phyloP scores from a whole-genome alignment of 129 eudicot genomes.

The Ambrosia artemisiifolia region DNA sequence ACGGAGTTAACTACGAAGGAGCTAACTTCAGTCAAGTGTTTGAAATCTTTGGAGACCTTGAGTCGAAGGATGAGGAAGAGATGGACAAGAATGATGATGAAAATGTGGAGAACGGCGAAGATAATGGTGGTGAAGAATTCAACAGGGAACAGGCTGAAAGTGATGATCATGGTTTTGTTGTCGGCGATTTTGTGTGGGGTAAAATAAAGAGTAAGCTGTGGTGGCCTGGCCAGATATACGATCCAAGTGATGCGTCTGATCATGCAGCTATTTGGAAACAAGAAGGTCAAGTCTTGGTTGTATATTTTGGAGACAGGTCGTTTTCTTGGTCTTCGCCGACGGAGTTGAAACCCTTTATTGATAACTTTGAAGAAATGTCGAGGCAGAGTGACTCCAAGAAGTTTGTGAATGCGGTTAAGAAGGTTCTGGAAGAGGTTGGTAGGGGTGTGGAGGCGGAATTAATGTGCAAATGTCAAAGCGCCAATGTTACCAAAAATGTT shows the following conservation, averaged over 20 bases:
- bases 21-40: no score
- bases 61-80: conserved; percentile 8
- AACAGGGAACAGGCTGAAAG: conserved; percentile 24
- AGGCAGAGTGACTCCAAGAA: conserved; percentile 49
- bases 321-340: conserved; percentile 71
- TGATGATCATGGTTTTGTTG: conserved; percentile 35
- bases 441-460: conserved; percentile 35
- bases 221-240: conserved; percentile 90
- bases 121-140: background rate
- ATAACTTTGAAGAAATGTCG: conserved; percentile 52
- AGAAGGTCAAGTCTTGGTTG: conserved; percentile 55
- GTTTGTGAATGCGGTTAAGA: conserved; percentile 52
- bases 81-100: background rate
- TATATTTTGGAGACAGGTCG: conserved; percentile 82
- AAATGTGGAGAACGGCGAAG: conserved; percentile 7
- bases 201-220: conserved; percentile 71
- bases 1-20: no score
- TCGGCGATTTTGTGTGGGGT: conserved; percentile 92
- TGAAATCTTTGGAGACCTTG: background rate
- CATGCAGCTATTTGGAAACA: conserved; percentile 38
- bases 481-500: conserved; percentile 11
- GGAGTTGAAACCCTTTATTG: conserved; percentile 58
- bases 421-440: conserved; percentile 38
- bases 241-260: conserved; percentile 62
- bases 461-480: conserved; percentile 32